Evolutionary conservation across 2,329 filamentous ascomycete genomes (phyloP), one percentile per base, ranked within the genome.

Genomic region (Neurospora sp.): DNA sequence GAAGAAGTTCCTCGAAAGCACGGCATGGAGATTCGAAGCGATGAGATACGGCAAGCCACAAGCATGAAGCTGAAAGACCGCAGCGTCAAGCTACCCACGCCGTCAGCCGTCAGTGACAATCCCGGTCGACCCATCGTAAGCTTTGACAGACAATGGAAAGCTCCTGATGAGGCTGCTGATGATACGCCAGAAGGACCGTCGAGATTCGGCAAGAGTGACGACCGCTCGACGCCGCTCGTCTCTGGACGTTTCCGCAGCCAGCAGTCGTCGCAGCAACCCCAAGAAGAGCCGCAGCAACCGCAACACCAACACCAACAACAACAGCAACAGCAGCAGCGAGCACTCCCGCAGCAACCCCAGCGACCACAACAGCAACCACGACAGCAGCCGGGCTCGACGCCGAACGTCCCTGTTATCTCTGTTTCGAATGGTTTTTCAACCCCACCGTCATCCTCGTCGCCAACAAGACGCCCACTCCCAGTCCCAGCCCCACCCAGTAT

Each of bases 101-200:
- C 95, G 74, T 92, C 92, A 69, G 90, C 92, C 77, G 94, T 98
- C 80, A 97, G 93, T 82, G 91, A 97, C 82, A 91, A 87, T 77
- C 91, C 92, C 76, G 93, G 93, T 76, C 89, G 95, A 78, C 95
- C 95, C 73, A 98, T 98, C 84, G 95, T 98, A 85, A 98, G 95
- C 86, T 98, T 98, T 85, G 88, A 97, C 81, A 87, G 87, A 77
- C 87, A 91, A 78, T 97, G 92, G 89, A 91, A 89, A 84, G 87
- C 89, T 78, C 87, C 87, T 78, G 89, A 91, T 79, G 84, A 87
- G 83, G 84, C 83, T 80, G 85, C 91, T 85, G 90, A 93, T 88
- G 81, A 87, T 83, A 91, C 90, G 81, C 83, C 86, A 82, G 84
- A 85, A 79, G 82, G 72, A 76, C 75, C 75, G 72, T 76, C 76